Evolutionary conservation across 371 early-diverging fungal species (phyloP).

Genomic region (Synchytrium microbalum): DNA sequence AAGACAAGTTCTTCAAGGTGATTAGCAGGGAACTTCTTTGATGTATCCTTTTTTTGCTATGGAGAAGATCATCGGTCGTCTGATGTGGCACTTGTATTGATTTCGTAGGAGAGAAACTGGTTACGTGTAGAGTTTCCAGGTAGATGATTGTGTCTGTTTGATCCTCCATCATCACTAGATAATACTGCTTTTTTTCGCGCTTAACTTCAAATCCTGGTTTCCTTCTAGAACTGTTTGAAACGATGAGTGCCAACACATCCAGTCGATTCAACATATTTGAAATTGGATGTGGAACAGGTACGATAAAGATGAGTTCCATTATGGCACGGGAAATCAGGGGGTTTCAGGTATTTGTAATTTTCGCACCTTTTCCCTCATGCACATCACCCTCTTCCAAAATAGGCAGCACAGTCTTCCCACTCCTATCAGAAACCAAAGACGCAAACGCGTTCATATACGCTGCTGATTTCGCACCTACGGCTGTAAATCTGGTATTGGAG

Average conservation of each 20-base stretch:
- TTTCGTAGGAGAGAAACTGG: constrained; percentile 50
- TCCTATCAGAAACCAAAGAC: constrained; percentile 39
- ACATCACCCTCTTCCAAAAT: background rate
- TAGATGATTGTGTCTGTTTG: constrained; percentile 7
- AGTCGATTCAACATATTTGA: constrained; percentile 45
- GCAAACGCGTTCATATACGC: constrained; percentile 51
- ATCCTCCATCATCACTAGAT: background rate
- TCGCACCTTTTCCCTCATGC: background rate
- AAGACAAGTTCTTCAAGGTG: constrained; percentile 59
- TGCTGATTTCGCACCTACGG: constrained; percentile 53
- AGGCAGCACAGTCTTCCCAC: constrained; percentile 60
- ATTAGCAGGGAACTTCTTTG: constrained; percentile 17
- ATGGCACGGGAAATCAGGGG: too few relatives aligned
- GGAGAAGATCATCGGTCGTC: background rate
- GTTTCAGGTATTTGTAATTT: background rate
- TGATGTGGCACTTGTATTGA: background rate
- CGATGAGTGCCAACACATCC: constrained; percentile 7
- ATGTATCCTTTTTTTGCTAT: background rate
- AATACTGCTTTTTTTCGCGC: too few relatives aligned
- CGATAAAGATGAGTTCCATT: too few relatives aligned
- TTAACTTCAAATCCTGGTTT: too few relatives aligned
- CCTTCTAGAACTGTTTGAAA: constrained; percentile 4
- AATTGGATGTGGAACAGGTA: constrained; percentile 65
- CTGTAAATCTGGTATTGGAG: constrained; percentile 48
- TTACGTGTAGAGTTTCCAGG: constrained; percentile 65